These are phyloP conservation scores for Eucommia ulmoides DNA, from an alignment of 257 asterid genomes.

Conservation along the genomic window DNA sequence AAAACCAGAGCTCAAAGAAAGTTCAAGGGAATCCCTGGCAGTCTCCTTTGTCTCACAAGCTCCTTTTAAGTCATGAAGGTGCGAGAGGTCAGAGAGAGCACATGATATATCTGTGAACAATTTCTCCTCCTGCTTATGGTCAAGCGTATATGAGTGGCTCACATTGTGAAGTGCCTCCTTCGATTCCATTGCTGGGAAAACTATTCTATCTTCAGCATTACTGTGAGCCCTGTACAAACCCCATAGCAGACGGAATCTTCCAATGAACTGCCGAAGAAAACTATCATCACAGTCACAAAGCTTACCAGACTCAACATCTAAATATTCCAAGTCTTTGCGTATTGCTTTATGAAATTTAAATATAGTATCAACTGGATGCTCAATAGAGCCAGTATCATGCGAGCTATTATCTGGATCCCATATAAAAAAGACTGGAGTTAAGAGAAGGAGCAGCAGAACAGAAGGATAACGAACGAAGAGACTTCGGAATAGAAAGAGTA, in stretches of 20 bases:
- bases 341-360: constrained; percentile 40
- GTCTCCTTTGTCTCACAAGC: constrained; percentile 3
- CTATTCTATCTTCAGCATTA: constrained; percentile 38
- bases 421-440: constrained; percentile 33
- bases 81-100: constrained; percentile 27
- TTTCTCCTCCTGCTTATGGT: constrained; percentile 42
- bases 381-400: constrained; percentile 10
- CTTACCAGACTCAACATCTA: constrained; percentile 38
- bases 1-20: constrained; percentile 2
- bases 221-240: constrained; percentile 41
- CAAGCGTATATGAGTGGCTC: constrained; percentile 34
- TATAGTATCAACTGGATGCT: constrained; percentile 39
- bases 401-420: constrained; percentile 28
- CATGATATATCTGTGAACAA: constrained; percentile 26
- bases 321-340: constrained; percentile 37
- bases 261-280: constrained; percentile 31
- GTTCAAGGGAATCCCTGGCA: constrained; percentile 3
- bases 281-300: constrained; percentile 24
- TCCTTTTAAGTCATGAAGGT: constrained; percentile 17
- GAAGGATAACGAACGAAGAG: constrained; percentile 23
- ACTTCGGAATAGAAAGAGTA: constrained; percentile 21
- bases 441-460: constrained; percentile 37
- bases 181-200: constrained; percentile 41
- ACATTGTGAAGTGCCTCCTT: constrained; percentile 37
- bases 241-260: constrained; percentile 33